These are phyloP conservation scores for Clavispora santaluciae DNA, from an alignment of 805 yeast genomes.

Conservation along the genomic window DNA sequence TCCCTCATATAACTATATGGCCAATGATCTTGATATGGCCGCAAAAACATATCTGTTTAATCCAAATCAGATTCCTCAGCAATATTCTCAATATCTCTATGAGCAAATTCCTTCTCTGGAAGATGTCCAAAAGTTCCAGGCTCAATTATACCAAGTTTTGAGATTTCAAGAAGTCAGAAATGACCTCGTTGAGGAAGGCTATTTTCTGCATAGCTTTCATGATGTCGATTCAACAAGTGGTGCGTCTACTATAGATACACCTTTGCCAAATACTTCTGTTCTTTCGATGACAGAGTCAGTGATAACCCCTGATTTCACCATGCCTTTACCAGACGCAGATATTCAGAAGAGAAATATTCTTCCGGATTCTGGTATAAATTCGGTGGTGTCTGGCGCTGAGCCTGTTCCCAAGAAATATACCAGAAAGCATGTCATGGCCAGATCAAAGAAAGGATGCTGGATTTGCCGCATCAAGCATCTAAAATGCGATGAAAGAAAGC, in stretches of 20 bases:
- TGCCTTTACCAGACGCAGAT: background rate
- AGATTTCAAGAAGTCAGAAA: constrained; percentile 8
- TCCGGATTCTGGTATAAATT: background rate
- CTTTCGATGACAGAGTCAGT: background rate
- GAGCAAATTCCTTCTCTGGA: constrained; percentile 2
- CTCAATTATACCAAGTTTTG: constrained; percentile 9
- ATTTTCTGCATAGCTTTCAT: constrained; percentile 6
- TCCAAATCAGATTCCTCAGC: background rate
- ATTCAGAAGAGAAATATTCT: background rate
- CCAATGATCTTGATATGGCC: background rate
- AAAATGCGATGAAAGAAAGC: constrained; percentile 39
- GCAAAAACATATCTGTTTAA: constrained; percentile 1
- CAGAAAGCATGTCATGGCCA: constrained; percentile 34
- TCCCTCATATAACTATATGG: background rate
- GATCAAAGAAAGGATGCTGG: constrained; percentile 44
- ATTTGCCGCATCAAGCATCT: constrained; percentile 42
- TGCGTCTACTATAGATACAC: constrained; percentile 14
- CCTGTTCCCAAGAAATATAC: constrained; percentile 30
- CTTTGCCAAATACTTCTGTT: constrained; percentile 4
- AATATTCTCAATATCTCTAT: background rate
- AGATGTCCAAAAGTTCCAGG: constrained; percentile 5
- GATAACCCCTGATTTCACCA: background rate
- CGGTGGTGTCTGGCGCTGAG: background rate
- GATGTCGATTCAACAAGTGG: constrained; percentile 15
- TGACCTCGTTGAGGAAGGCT: constrained; percentile 10